These are phyloP conservation scores for Rhynchosporium graminicola DNA, from an alignment of 2,329 filamentous ascomycete species.

Conservation along the genomic window DNA sequence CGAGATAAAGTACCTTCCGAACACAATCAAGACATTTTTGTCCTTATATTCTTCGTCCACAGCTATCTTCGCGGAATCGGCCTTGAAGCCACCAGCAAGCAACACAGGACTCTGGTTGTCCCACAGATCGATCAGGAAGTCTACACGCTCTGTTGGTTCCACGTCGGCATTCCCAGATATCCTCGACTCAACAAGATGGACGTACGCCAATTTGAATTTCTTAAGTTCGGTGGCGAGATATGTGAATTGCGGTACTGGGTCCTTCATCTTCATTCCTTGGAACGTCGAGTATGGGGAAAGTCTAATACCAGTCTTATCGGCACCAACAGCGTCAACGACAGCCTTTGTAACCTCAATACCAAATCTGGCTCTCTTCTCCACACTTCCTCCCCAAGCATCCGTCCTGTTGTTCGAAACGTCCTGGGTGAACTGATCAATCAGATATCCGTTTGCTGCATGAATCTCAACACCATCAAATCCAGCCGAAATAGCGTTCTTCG, in stretches of 20 bases:
- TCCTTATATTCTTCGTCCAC: slow-evolving; percentile 42
- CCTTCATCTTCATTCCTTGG: slow-evolving; percentile 63
- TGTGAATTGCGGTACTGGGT: slow-evolving; percentile 64
- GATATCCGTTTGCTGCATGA: slow-evolving; percentile 40
- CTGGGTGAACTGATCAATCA: slow-evolving; percentile 40
- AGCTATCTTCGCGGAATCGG: slow-evolving; percentile 44
- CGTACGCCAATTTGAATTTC: slow-evolving; percentile 56
- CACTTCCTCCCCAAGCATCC: slow-evolving; percentile 53
- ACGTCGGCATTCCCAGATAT: slow-evolving; percentile 41
- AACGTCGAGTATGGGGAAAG: slow-evolving; percentile 62
- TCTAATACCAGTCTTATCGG: slow-evolving; percentile 56
- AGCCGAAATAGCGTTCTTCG: slow-evolving; percentile 52
- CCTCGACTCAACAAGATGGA: slow-evolving; percentile 60
- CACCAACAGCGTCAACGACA: slow-evolving; percentile 51
- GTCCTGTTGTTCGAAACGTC: slow-evolving; percentile 54
- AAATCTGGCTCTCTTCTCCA: slow-evolving; percentile 54
- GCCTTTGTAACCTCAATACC: slow-evolving; percentile 55
- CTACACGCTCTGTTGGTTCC: slow-evolving; percentile 44
- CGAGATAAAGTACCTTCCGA: slow-evolving; percentile 48
- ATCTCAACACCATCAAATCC: slow-evolving; percentile 56
- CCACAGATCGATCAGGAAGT: slow-evolving; percentile 50
- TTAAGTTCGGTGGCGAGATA: slow-evolving; percentile 56
- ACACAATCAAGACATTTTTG: slow-evolving; percentile 45
- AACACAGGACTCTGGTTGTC: slow-evolving; percentile 48
- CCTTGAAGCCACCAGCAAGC: slow-evolving; percentile 50